A percentile compares a stretch with the other conserved stretches of the same genome.
phyloP scores from a whole-genome alignment of 495 filamentous ascomycete genomes.

The Podospora comata region DNA sequence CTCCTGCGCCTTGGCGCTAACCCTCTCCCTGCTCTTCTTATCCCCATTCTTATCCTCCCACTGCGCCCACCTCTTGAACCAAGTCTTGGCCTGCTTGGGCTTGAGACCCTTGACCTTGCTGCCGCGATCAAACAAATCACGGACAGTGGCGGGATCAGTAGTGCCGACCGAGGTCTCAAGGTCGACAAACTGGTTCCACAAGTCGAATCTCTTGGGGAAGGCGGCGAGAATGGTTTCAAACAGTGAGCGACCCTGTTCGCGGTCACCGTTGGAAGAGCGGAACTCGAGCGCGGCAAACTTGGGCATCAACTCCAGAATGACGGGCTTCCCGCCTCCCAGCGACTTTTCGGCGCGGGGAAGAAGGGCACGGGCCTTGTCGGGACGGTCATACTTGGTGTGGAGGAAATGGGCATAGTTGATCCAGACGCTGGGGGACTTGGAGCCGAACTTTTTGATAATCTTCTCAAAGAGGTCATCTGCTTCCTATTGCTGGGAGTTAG shows the following conservation, averaged over 20 bases:
- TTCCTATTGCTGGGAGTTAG: constrained; percentile 58
- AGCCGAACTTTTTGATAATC: constrained; percentile 84
- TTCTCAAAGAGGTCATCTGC: constrained; percentile 84
- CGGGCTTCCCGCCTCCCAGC: constrained; percentile 55
- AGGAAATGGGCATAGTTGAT: constrained; percentile 94
- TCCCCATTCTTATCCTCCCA: constrained; percentile 76
- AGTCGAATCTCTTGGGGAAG: constrained; percentile 82
- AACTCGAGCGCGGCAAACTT: constrained; percentile 93
- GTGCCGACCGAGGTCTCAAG: constrained; percentile 63
- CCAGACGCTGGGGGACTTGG: constrained; percentile 72
- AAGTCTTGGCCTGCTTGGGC: constrained; percentile 68
- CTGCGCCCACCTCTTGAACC: constrained; percentile 79
- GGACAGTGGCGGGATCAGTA: constrained; percentile 56
- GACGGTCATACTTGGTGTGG: constrained; percentile 62
- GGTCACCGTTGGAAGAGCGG: constrained; percentile 73
- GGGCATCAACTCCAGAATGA: constrained; percentile 72
- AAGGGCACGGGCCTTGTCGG: constrained; percentile 71
- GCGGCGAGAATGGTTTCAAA: constrained; percentile 83
- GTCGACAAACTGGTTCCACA: constrained; percentile 90
- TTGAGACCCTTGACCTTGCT: constrained; percentile 64
- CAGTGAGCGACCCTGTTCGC: constrained; percentile 89
- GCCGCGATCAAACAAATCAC: constrained; percentile 79
- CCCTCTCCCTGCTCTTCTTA: constrained; percentile 65
- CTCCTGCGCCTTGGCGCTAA: constrained; percentile 70
- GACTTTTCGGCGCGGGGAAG: constrained; percentile 85